Base-by-base conservation (phyloP, 73 alveolate species). In the Uronychia binucleata region DNA sequence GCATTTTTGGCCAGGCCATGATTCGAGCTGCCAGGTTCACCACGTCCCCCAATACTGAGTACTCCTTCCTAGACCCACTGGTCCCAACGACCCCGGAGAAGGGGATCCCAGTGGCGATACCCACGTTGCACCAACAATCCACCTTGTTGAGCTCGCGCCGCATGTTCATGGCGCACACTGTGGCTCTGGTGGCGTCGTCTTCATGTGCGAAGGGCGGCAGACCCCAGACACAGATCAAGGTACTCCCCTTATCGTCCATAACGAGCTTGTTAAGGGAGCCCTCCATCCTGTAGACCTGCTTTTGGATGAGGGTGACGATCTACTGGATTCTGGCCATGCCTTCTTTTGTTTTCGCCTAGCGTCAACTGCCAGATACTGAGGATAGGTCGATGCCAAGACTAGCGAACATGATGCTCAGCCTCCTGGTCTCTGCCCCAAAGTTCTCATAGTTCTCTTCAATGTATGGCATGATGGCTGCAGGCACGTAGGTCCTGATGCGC, bases 61-160 rank as follows among this genome's bases (percentile, higher is more conserved):
- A 98, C 86, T 98, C 99, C 88, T 97, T 96, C 86, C 99, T 95
- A 27, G 96, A 91, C 13, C 99, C 99, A 75, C 95, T 88, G 1
- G 99, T 94, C 57, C 99, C 99, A 33, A 98, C 98, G 14, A 96
- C 98, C 25, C 99, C 99, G 33, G 98, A 87, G 75, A 94, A 97
- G 34, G 95, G 97, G 14, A 93, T 86, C 28, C 99, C 99, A 28
- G 99, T 97, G 31, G 99, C 91, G 25, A 97, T 83, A 14, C 99
- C 99, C 86, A 81, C 95, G 76, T 87, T 75, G 95, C 98, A 84
- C 94, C 95, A 81, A 84, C 85, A 79, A n/a, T n/a, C n/a, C n/a
- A n/a, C n/a, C 81, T 90, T 86, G 74, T 86, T 79, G 59, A 97
- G 88, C 78, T 96, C 93, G 75, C 88, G 87, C 80, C 94, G 84